A percentile compares a stretch with the other conserved stretches of the same genome.
phyloP scores from a whole-genome alignment of 2,329 filamentous ascomycete genomes.

The Fusarium circinatum region DNA sequence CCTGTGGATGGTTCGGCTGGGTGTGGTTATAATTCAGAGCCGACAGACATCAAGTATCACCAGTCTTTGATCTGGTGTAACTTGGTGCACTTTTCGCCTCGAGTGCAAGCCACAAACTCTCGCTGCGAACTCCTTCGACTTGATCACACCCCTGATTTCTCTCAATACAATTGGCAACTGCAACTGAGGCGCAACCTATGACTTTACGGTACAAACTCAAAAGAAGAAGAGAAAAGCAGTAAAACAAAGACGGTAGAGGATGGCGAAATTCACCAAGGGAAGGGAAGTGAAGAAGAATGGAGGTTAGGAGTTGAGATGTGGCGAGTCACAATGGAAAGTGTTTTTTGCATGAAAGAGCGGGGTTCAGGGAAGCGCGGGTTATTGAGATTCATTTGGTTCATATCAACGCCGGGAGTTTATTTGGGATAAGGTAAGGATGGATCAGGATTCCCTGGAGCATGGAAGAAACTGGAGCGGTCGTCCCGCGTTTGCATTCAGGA shows the following conservation, averaged over 20 bases:
- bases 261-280: neutral
- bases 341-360: slow-evolving; percentile 7
- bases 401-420: slow-evolving; percentile 35
- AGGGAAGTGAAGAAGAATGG: neutral
- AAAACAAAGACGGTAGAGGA: neutral
- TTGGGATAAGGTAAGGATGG: slow-evolving; percentile 23
- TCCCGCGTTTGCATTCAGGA: slow-evolving; percentile 40
- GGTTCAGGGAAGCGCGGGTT: slow-evolving; percentile 2
- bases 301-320: neutral
- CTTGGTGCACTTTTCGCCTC: neutral
- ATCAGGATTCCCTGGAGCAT: slow-evolving; percentile 30
- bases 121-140: neutral
- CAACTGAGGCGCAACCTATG: neutral
- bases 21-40: neutral
- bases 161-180: neutral
- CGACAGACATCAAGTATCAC: neutral
- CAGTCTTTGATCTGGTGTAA: neutral
- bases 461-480: slow-evolving; percentile 35
- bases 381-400: slow-evolving; percentile 18
- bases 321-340: neutral
- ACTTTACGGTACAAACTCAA: neutral
- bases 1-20: slow-evolving; percentile 20
- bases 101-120: neutral
- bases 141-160: neutral
- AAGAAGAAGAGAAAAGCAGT: neutral